Evolutionary conservation across 495 filamentous ascomycete species (phyloP), one percentile per base, ranked within the genome.

Genomic region (Lasiosphaeriaceae sp.): DNA sequence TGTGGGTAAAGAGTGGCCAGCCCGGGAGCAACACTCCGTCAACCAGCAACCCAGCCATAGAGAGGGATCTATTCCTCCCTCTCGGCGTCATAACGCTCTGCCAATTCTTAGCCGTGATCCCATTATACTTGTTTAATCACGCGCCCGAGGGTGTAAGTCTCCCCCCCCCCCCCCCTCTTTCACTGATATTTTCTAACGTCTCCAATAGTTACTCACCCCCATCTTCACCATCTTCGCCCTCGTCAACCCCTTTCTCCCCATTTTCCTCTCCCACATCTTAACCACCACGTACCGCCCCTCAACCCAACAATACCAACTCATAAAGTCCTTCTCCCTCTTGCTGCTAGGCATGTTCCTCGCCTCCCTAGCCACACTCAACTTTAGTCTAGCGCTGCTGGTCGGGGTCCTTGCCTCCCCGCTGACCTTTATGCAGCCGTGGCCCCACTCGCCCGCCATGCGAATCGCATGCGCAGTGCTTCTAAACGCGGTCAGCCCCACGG

Each of bases 361-460:
- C 48, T 86, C 93, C 3, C 87, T 98, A 34, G 92, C 93, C 16
- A 98, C 95, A 2, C 85, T 98, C 49, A 98, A 98, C 74, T 98
- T 98, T 80, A 89, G 87, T 22, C 87, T 97, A 24, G 86, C 90
- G 39, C 86, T 97, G 72, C 76, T 96, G 48, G 75, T 97, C 60
- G 94, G 94, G 41, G 74, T 97, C 2, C 74, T 92, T 48, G 80
- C 89, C 37, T 67, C 82, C 11, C 93, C 92, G 2, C 77, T 97
- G 8, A 84, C 83, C 19, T 96, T 96, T 68, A 67, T 88, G 34
- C 75, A 74, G 20, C 82, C 82, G 0, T 70, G 82, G 48, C 71
- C 77, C 5, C 26, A 47, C 11, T 68, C 63, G 47, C 52, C 67
- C 16, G 57, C 58, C 4, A 56, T 69, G 19, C 56, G 70, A 11